A percentile compares a stretch with the other conserved stretches of the same genome.
These are phyloP conservation scores for Penicillium sp. DNA, from an alignment of 2,329 filamentous ascomycete genomes.

Conservation along the genomic window DNA sequence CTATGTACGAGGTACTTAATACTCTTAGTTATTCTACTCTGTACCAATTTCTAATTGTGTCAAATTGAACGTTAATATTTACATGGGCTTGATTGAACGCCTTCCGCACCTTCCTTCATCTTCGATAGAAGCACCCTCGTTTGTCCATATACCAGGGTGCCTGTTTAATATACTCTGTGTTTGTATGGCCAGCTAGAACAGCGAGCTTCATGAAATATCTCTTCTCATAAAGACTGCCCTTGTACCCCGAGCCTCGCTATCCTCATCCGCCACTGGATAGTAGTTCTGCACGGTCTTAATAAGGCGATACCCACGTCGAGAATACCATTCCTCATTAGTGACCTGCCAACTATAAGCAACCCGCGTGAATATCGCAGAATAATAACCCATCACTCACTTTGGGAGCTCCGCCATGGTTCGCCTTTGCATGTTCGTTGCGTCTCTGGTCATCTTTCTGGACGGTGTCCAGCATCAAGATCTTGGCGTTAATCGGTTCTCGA, in stretches of 20 bases:
- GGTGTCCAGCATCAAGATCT: slow-evolving; percentile 21
- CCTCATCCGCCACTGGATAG: slow-evolving; percentile 14
- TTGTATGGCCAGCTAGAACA: too few species aligned
- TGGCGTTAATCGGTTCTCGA: slow-evolving; percentile 15
- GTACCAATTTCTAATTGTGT: too few species aligned
- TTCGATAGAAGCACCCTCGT: too few species aligned
- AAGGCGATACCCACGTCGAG: slow-evolving; percentile 18
- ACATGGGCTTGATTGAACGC: too few species aligned
- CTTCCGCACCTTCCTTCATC: too few species aligned
- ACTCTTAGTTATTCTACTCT: too few species aligned
- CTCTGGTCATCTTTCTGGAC: slow-evolving; percentile 17
- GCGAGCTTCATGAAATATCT: slow-evolving; percentile 10
- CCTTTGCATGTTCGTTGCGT: slow-evolving; percentile 17
- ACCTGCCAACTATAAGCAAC: slow-evolving; percentile 10
- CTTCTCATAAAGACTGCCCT: slow-evolving; percentile 25
- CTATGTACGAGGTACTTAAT: too few species aligned
- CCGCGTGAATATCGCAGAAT: background rate
- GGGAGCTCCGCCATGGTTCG: slow-evolving; percentile 9
- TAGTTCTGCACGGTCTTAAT: slow-evolving; percentile 18
- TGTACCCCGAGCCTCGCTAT: slow-evolving; percentile 15
- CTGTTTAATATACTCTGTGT: too few species aligned
- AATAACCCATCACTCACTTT: slow-evolving; percentile 11
- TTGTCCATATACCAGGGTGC: too few species aligned
- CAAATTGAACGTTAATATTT: too few species aligned
- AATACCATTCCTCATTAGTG: slow-evolving; percentile 23